phyloP scores from a whole-genome alignment of 768 basidiomycete species.

The Suillus spraguei region DNA sequence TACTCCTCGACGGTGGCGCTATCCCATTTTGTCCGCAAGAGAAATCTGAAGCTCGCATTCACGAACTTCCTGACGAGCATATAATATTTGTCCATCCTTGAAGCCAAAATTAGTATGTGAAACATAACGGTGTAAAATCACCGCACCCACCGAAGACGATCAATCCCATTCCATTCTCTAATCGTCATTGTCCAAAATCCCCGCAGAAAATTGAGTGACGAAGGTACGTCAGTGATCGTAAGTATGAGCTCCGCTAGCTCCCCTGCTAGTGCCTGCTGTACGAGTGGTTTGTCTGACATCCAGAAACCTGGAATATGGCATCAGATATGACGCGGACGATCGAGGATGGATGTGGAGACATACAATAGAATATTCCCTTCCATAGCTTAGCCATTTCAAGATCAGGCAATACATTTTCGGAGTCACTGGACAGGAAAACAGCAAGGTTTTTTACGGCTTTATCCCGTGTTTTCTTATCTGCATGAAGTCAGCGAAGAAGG shows the following conservation, averaged over 20 bases:
- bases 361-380: slow-evolving; percentile 98
- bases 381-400: slow-evolving; percentile 89
- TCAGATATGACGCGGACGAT: slow-evolving; percentile 6
- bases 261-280: slow-evolving; percentile 88
- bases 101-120: slow-evolving; percentile 16
- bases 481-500: not conserved
- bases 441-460: slow-evolving; percentile 83
- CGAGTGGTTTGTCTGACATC: slow-evolving; percentile 99
- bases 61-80: slow-evolving; percentile 90
- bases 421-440: slow-evolving; percentile 72
- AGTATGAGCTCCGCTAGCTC: slow-evolving; percentile 85
- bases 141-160: slow-evolving; percentile 73
- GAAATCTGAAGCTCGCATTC: slow-evolving; percentile 81
- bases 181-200: slow-evolving; percentile 93
- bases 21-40: slow-evolving; percentile 75
- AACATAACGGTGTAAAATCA: not conserved
- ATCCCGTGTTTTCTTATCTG: slow-evolving; percentile 92
- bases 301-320: slow-evolving; percentile 73
- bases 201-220: slow-evolving; percentile 74
- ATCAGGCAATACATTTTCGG: slow-evolving; percentile 60
- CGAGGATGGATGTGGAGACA: slow-evolving; percentile 24
- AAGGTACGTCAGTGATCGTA: slow-evolving; percentile 55
- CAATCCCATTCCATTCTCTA: slow-evolving; percentile 93
- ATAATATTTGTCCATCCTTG: slow-evolving; percentile 96
- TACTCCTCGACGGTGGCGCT: slow-evolving; percentile 54